phyloP scores from a whole-genome alignment of 2,329 filamentous ascomycete genomes.

The Apiospora saccharicola region DNA sequence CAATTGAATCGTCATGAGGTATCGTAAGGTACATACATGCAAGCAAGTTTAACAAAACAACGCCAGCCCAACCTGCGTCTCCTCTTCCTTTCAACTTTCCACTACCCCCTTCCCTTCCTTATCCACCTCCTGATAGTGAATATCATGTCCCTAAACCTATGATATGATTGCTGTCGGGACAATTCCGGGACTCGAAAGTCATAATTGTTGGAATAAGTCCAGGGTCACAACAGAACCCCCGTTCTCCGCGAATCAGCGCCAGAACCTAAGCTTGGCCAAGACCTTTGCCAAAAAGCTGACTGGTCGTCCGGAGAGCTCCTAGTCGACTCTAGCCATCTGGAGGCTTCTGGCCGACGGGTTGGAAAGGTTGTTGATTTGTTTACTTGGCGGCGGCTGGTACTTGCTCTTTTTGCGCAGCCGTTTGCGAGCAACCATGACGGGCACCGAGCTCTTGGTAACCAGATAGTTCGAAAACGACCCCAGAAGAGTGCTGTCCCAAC shows the following conservation, averaged over 20 bases:
- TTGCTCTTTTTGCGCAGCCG: slow-evolving; percentile 87
- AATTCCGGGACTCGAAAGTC: neutral
- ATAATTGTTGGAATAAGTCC: neutral
- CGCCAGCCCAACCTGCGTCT: neutral
- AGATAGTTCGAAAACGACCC: slow-evolving; percentile 98
- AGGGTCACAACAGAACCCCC: neutral
- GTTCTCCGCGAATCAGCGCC: neutral
- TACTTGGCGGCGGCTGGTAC: slow-evolving; percentile 73
- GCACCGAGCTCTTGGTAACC: slow-evolving; percentile 94
- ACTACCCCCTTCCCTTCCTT: neutral
- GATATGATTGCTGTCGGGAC: neutral
- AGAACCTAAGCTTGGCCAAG: neutral
- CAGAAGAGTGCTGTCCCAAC: slow-evolving; percentile 76
- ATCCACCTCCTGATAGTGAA: neutral
- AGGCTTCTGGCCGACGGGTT: slow-evolving; percentile 72
- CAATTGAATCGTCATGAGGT: slow-evolving; percentile 19
- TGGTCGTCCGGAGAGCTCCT: slow-evolving; percentile 30
- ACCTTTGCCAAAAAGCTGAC: neutral
- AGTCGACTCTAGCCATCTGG: slow-evolving; percentile 79
- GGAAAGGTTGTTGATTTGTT: slow-evolving; percentile 82
- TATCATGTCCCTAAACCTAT: neutral
- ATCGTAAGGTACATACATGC: slow-evolving; percentile 14
- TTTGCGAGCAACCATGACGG: slow-evolving; percentile 97
- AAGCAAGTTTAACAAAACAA: slow-evolving; percentile 9
- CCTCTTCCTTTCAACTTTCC: neutral